Evolutionary conservation across 1,284 basidiomycete species (phyloP), one percentile per base, ranked within the genome.

Genomic region (Cerrena zonata): DNA sequence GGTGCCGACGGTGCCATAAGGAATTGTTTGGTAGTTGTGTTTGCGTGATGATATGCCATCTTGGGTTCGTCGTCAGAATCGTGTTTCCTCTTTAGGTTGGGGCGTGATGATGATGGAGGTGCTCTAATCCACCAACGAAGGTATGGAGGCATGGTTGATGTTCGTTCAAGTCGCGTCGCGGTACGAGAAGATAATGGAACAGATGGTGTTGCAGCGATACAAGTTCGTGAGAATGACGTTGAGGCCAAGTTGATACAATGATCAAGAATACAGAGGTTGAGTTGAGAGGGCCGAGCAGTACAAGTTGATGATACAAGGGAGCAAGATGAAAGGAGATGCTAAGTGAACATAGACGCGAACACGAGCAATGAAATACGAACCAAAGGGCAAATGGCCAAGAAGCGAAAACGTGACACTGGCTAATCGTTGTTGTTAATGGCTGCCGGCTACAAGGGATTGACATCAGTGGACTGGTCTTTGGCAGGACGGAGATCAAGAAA

Each of bases 1-100:
- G 75, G 74, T 12, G 73, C 72, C 39, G 74, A 63, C 30, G 82
- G 80, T 22, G 79, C 75, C 38, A 65, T 67, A 55, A 84, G 75
- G 23, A 40, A 41, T 40, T 40, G 39, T 40, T 22, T 40, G 18
- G 39, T 22, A 18, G 39, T 5, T 40, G 39, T 22, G 10, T 15
- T 22, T 19, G 39, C 39, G 13, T 40, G 39, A 18, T 40, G 39
- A 40, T 22, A 40, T 10, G 39, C 13, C 39, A 22, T 15, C 7
- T 18, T 10, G 39, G 39, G 18, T 22, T 22, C 39, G 39, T 22
- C 39, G 39, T 40, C 39, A 18, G 39, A 40, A 5, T 40, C 39
- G 39, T 40, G 21, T 40, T 40, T 40, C 19, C 39, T 40, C 39
- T 40, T 40, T 40, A 10, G 39, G 39, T 22, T 5, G 7, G 7